Base-by-base conservation (phyloP, 352 stramenopile genomes). In the Phytophthora pseudosyringae region DNA sequence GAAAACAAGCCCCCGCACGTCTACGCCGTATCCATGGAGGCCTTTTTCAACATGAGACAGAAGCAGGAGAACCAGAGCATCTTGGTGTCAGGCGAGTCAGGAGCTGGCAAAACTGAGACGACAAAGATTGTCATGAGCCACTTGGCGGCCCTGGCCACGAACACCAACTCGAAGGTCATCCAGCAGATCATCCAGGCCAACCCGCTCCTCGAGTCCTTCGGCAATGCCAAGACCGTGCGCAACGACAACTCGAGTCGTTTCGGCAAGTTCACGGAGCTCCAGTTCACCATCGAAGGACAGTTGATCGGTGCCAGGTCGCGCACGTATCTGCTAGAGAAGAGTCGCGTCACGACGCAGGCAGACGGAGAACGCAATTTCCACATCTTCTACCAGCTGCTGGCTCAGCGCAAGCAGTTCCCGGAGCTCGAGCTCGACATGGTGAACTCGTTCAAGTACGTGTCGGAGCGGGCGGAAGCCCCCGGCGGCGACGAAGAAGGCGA, bases 51-150 rank as follows among this genome's bases (percentile, higher is more conserved):
- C 60, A 93, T 96, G 87, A 71, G 81, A 29, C 67, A 77, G 31
- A 72, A 81, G 18, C 67, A 77, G 41, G 76, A 89, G 40, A 96
- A 98, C 75, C 97, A 99, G 73, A 98, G 90, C 36, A 98, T 99
- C 70, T 74, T 99, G 11, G 94, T 99, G 3, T 96, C 78, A 45
- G 97, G 97, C 32, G 97, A 99, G 69, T 98, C 87, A 11, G 97
- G 97, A 43, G 95, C 97, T 29, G 97, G 97, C 49, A 99, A 99
- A 73, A 99, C 97, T 0, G 95, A 98, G 76, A 98, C 96, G 10
- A 98, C 97, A 15, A 99, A 98, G 76, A 97, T 98, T 64, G 88
- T 98, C 49, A 97, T 98, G 88, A 93, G 86, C 47, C 95, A 98
- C 67, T 75, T 99, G 39, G 91, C 93, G 0, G 87, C 86, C 56